Evolutionary conservation across 768 basidiomycete genomes (phyloP), one percentile per base, ranked within the genome.

Genomic region (Serendipita sp.): DNA sequence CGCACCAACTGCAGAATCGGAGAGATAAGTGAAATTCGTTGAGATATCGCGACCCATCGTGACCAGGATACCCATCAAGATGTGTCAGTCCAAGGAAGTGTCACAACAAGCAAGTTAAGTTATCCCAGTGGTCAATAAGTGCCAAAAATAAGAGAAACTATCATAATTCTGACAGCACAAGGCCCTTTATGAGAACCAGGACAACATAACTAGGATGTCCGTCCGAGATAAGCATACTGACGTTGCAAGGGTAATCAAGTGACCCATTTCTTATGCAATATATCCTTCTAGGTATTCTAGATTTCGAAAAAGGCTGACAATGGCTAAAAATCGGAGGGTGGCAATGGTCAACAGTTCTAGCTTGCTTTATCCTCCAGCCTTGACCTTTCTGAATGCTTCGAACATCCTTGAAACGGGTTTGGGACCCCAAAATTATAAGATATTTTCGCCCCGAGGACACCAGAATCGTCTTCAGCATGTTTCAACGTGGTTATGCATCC

Each of bases 211-310:
- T 23, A 23, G 23, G 23, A 23, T 23, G 23, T 23, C 23, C 23
- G 23, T 23, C 23, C 23, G 23, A 23, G 23, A 23, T 23, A 23
- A 23, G 23, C 23, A 23, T 23, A 74, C 84, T 72, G 73, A 92
- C 90, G 90, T 91, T 74, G 91, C 91, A 64, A 93, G 75, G 36
- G 91, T 93, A 64, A 92, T 88, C 37, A 91, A 77, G 70, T 92
- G 90, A 1, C 88, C 88, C 88, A 91, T 89, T 53, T 18, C 18
- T 13, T 45, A 13, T 13, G 18, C 44, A 45, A 45, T 13, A 13
- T 45, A 45, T 23, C 23, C 23, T 23, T 23, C 23, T 23, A 23
- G 23, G 23, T 23, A 23, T 23, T 23, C 23, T 23, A 23, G 11
- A 18, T 45, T 45, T 45, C 44, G 44, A 13, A 18, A 45, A 45